Conservation (phyloP, 352 stramenopile species). For the Thraustochytrium sp. region DNA sequence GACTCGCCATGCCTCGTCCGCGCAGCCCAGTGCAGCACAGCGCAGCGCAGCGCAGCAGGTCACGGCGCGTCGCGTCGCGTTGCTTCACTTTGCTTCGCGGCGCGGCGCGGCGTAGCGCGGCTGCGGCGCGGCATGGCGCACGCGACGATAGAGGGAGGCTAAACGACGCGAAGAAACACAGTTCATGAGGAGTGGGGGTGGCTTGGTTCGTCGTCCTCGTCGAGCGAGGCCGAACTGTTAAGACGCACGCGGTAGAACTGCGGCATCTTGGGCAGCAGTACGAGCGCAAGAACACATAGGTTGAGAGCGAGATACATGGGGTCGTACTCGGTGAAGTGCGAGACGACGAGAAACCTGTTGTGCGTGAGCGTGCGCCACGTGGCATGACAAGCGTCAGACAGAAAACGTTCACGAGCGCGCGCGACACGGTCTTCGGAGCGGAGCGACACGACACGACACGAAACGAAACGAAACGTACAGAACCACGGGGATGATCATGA, state of each 20-base stretch:
- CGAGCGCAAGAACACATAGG: slow-evolving; percentile 6
- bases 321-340: slow-evolving; percentile 35
- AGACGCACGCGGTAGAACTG: slow-evolving; percentile 29
- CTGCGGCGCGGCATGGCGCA: too few relatives aligned
- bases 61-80: too few relatives aligned
- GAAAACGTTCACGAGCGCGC: background rate
- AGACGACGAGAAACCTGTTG: slow-evolving; percentile 30
- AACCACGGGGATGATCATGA: slow-evolving; percentile 35
- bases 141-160: too few relatives aligned
- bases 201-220: background rate
- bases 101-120: too few relatives aligned
- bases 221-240: background rate
- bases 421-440: background rate
- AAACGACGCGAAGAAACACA: too few relatives aligned
- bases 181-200: background rate
- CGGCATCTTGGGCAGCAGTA: slow-evolving; percentile 30
- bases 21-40: too few relatives aligned
- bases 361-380: too few relatives aligned
- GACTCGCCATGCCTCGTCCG: too few relatives aligned
- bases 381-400: background rate
- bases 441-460: background rate
- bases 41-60: too few relatives aligned
- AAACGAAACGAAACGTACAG: slow-evolving; percentile 2
- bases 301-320: slow-evolving; percentile 27
- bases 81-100: too few relatives aligned